Evolutionary conservation across 148 eudicot species (phyloP), one percentile per base, ranked within the genome.

Genomic region (Beta vulgaris): DNA sequence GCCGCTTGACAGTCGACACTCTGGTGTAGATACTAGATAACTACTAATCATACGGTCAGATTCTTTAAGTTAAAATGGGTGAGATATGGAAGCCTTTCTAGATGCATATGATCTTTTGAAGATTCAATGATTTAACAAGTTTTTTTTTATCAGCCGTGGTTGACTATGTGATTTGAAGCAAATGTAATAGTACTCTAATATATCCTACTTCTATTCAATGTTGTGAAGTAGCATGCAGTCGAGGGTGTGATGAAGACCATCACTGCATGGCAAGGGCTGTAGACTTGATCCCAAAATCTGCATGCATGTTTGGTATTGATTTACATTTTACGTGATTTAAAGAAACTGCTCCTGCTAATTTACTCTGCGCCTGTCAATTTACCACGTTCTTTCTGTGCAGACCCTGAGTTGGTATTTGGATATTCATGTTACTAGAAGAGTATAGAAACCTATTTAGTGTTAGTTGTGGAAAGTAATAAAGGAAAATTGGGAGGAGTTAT

Each of bases 31-130:
- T 74, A 49, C 19, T 54, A 82, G n/a, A n/a, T n/a, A n/a, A n/a
- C n/a, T n/a, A 57, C 37, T 43, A 78, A 74, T 66, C 86, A 63
- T 67, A 79, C 29, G 58, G 72, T 65, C 75, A 82, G 42, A 75
- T 77, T 36, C 58, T 49, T 49, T 75, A 74, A 66, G 70, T 23
- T 31, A 53, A 81, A 60, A 82, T 79, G 70, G 84, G 86, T 76
- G 84, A 84, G 85, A 46, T 59, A 36, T 74, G 46, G 23, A 76
- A 42, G 73, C 31, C 15, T 25, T 49, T 21, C 35, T 25, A 18
- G 14, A 18, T 65, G 59, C 37, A 15, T 43, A 44, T 68, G 32
- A 59, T 60, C 39, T 48, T 74, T 48, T 40, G 58, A 11, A 61
- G 9, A 4, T 37, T 69, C 58, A 62, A 40, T 7, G 13, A 4